Evolutionary conservation across 169 alveolate species (phyloP).

Genomic region (Eimeria tenella): DNA sequence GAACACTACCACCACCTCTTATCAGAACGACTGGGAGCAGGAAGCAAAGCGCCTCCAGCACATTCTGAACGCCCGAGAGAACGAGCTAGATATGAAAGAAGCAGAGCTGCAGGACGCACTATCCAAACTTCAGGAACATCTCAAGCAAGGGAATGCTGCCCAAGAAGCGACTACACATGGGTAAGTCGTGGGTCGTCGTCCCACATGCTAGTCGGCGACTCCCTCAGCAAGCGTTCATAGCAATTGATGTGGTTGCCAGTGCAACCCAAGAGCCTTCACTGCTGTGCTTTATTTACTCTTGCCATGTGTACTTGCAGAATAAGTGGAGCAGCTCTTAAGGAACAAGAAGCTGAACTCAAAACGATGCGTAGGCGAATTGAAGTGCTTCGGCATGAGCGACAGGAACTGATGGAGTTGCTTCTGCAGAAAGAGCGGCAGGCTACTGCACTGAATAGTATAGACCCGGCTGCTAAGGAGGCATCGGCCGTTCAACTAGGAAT

Average conservation of each 20-base stretch:
- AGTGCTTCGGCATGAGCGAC: slow-evolving; percentile 69
- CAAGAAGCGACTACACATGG: background rate
- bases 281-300: too few relatives aligned
- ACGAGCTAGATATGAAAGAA: slow-evolving; percentile 40
- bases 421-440: slow-evolving; percentile 75
- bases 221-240: background rate
- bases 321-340: background rate
- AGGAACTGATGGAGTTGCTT: slow-evolving; percentile 65
- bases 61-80: slow-evolving; percentile 48
- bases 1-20: background rate
- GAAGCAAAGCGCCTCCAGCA: slow-evolving; percentile 38
- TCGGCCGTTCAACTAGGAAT: slow-evolving; percentile 76
- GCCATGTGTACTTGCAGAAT: background rate
- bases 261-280: too few relatives aligned
- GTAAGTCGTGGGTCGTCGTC: background rate
- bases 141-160: background rate
- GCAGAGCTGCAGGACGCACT: slow-evolving; percentile 52
- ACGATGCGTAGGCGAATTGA: slow-evolving; percentile 52
- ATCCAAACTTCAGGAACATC: slow-evolving; percentile 30
- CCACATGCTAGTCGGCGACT: too few relatives aligned
- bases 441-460: slow-evolving; percentile 46
- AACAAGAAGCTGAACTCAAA: slow-evolving; percentile 43
- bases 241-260: background rate
- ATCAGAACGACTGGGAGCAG: slow-evolving; percentile 11
- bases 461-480: slow-evolving; percentile 71